These are phyloP conservation scores for Setaria italica DNA, from an alignment of 202 grass and related monocot species.

Conservation along the genomic window DNA sequence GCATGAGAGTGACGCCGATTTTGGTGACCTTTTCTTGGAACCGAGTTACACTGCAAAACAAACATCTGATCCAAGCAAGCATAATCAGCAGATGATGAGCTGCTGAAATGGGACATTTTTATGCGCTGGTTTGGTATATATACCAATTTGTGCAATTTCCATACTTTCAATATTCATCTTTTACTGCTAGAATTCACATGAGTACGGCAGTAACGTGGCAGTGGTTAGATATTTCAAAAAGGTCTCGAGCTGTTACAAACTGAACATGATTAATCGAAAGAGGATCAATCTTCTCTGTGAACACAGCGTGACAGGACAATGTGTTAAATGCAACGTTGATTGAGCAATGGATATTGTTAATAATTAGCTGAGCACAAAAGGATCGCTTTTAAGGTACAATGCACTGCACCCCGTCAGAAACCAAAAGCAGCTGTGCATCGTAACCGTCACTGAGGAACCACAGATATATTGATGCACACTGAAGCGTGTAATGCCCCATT, in stretches of 20 bases:
- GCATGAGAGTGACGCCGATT: conserved; percentile 43
- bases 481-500: conserved; percentile 45
- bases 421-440: conserved; percentile 24
- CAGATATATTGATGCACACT: conserved; percentile 30
- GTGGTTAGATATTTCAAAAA: conserved; percentile 11
- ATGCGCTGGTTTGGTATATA: neutral
- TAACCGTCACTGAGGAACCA: conserved; percentile 41
- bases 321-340: conserved; percentile 42
- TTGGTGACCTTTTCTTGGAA: conserved; percentile 20
- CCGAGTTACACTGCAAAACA: conserved; percentile 24
- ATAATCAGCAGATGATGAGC: neutral
- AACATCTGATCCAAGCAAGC: conserved; percentile 38
- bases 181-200: neutral
- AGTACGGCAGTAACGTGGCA: neutral
- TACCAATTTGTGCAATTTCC: neutral
- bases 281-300: conserved; percentile 33
- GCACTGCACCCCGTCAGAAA: conserved; percentile 21
- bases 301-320: conserved; percentile 16
- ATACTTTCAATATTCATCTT: neutral
- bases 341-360: conserved; percentile 24
- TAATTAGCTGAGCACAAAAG: conserved; percentile 15
- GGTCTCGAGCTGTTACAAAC: neutral
- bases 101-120: conserved; percentile 9
- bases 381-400: conserved; percentile 37
- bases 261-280: neutral